Evolutionary conservation across 2,329 filamentous ascomycete genomes (phyloP).

Genomic region (Botryotinia globosa): DNA sequence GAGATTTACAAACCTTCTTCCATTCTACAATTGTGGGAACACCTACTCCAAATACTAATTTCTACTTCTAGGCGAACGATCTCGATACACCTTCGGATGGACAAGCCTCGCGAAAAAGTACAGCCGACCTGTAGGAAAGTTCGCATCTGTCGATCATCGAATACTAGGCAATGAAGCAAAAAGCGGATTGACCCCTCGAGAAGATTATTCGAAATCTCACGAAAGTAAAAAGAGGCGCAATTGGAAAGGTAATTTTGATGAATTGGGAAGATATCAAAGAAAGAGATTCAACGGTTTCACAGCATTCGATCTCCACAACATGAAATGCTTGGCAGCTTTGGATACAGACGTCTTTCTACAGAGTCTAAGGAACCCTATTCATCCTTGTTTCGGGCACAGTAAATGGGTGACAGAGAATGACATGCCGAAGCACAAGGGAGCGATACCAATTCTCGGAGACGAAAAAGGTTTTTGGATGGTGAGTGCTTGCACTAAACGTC

Average conservation of each 20-base stretch:
- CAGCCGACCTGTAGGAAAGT: neutral
- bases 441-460: conserved; percentile 18
- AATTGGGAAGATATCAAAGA: neutral
- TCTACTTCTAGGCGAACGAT: neutral
- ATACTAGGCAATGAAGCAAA: neutral
- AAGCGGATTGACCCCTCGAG: neutral
- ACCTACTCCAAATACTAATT: neutral
- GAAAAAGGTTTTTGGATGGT: conserved; percentile 23
- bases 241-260: neutral
- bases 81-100: neutral
- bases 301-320: neutral
- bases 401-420: conserved; percentile 17
- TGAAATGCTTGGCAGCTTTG: neutral
- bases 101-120: neutral
- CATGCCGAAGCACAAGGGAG: conserved; percentile 19
- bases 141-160: conserved; percentile 6
- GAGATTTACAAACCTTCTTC: neutral
- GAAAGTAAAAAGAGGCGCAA: neutral
- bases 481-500: neutral
- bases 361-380: conserved; percentile 9
- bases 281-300: conserved; percentile 5
- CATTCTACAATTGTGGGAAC: neutral
- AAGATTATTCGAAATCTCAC: neutral
- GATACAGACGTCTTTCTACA: neutral
- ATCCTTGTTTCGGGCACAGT: conserved; percentile 16